Base-by-base conservation (phyloP, 495 filamentous ascomycete genomes). In the Penicillium goetzii region DNA sequence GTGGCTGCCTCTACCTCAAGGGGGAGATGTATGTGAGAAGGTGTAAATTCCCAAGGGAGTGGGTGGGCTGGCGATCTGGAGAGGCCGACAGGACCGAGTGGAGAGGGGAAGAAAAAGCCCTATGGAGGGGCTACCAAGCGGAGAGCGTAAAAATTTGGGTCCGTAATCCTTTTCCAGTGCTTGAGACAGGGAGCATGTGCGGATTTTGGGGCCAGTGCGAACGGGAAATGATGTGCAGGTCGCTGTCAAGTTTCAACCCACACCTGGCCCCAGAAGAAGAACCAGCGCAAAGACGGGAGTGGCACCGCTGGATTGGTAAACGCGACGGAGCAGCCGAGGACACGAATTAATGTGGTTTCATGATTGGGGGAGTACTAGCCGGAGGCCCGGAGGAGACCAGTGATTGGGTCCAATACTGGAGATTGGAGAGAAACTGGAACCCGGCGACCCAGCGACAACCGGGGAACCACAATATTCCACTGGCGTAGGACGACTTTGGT, bases 91-190 rank as follows among this genome's bases (percentile, higher is more conserved):
- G 5, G 58, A 23, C 34, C n/a, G 54, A 56, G 61, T 67, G 60
- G 56, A 55, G 60, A 54, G 60, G 56, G 61, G 52, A 60, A 43
- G 36, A 45, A 50, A 52, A 49, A 58, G 47, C 34, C 56, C 54
- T 62, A 60, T 62, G 62, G 61, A 68, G 58, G 65, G 65, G 65
- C 61, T 55, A 65, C 54, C 54, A 23, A 52, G 52, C 60, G 59
- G 59, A 66, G 65, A 26, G 54, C n/a, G 34, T 43, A 40, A 45
- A 43, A 43, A 43, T 17, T 19, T 43, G 40, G 25, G 50, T 33
- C 50, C 50, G 50, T 30, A 8, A 55, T 55, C 17, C 11, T 36
- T 21, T 36, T 34, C n/a, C 21, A 36, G n/a, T 56, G 30, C 52
- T 19, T 19, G 26, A 28, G n/a, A 14, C 23, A 32, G 50, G n/a